phyloP scores from a whole-genome alignment of 441 rosid species.

The Flueggea neowawraea region DNA sequence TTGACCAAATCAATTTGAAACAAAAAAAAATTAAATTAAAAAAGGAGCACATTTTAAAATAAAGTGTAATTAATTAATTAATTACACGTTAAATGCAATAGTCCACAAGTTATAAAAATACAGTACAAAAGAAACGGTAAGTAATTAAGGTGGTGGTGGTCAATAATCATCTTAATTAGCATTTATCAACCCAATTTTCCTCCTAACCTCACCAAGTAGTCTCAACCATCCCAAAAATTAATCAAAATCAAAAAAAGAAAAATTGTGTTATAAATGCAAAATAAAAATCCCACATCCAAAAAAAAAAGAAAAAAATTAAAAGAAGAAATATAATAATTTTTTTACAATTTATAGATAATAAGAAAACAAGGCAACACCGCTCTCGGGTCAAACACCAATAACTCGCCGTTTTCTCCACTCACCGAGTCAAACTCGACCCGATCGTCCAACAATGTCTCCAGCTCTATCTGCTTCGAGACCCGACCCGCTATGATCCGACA shows the following conservation, averaged over 20 bases:
- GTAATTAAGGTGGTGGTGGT: not conserved
- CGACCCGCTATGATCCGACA: conserved; percentile 90
- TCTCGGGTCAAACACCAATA: conserved; percentile 79
- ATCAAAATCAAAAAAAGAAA: conserved; percentile 7
- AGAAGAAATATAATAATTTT: conserved; percentile 11
- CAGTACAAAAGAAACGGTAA: not conserved
- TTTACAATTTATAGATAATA: conserved; percentile 82
- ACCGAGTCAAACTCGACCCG: conserved; percentile 77
- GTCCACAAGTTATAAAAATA: not conserved
- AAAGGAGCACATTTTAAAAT: not conserved
- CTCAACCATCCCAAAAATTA: not conserved
- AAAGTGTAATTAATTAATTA: not conserved
- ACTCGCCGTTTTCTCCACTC: conserved; percentile 77
- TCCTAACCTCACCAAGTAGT: not conserved
- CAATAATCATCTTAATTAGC: conserved; percentile 14
- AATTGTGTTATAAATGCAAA: conserved; percentile 45
- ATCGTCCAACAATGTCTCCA: conserved; percentile 41
- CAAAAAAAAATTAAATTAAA: not conserved
- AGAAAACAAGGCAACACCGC: conserved; percentile 94
- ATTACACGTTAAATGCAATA: not conserved
- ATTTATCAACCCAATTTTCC: conserved; percentile 36
- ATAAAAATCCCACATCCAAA: not conserved
- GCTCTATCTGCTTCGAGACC: conserved; percentile 46
- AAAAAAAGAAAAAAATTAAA: not conserved
- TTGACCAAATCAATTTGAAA: not conserved